Conservation (phyloP, 139 green algal species). For the Chlamydomonas eustigma region DNA sequence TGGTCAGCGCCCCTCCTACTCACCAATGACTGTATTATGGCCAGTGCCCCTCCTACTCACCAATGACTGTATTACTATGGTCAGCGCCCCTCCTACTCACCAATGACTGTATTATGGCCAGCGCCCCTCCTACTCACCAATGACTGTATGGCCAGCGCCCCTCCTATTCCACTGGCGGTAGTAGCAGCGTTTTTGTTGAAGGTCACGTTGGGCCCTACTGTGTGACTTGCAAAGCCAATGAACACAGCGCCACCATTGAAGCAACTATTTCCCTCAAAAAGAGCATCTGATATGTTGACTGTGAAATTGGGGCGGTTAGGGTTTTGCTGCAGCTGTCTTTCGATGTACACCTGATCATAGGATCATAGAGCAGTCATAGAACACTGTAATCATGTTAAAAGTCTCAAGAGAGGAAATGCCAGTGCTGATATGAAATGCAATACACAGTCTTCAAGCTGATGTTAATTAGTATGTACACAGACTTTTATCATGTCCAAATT, state of each 20-base stretch:
- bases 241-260: neutral
- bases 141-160: neutral
- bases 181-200: conserved; percentile 5
- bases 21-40: no score
- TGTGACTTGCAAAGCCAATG: neutral
- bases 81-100: neutral
- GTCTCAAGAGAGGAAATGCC: no score
- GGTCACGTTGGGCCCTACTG: conserved; percentile 6
- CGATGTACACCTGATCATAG: neutral
- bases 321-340: neutral
- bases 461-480: no score
- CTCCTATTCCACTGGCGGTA: neutral
- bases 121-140: neutral
- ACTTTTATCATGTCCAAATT: no score
- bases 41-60: no score
- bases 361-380: no score
- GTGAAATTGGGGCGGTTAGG: neutral
- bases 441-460: no score
- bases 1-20: no score
- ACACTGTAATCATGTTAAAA: no score
- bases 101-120: neutral
- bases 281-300: neutral
- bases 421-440: no score
- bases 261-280: neutral
- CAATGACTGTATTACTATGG: no score